These are phyloP conservation scores for Taphrina flavorubra DNA, from an alignment of 1,139 yeast species.

Conservation along the genomic window DNA sequence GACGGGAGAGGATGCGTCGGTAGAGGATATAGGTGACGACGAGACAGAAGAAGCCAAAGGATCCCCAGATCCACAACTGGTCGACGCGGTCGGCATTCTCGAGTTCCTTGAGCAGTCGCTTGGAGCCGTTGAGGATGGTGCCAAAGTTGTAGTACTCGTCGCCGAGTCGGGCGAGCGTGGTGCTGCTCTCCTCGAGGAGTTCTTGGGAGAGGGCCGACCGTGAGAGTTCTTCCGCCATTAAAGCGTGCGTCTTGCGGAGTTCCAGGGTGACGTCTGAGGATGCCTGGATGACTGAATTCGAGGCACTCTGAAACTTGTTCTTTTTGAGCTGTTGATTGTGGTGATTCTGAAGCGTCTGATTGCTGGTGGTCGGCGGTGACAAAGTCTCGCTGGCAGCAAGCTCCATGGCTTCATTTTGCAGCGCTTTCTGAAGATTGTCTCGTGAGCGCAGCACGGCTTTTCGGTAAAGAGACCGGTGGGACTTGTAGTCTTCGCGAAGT, in stretches of 20 bases:
- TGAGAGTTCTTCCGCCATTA: constrained; percentile 49
- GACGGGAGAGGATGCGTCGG: constrained; percentile 29
- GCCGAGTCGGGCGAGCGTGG: constrained; percentile 59
- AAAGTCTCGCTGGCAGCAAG: constrained; percentile 4
- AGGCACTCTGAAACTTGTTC: constrained; percentile 15
- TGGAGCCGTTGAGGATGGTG: constrained; percentile 61
- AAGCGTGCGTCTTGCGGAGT: constrained; percentile 38
- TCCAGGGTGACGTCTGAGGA: constrained; percentile 41
- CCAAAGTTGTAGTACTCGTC: constrained; percentile 62
- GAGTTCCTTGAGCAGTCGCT: constrained; percentile 63
- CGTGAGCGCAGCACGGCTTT: constrained; percentile 21
- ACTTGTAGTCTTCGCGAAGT: constrained; percentile 17
- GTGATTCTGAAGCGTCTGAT: not conserved
- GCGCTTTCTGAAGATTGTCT: constrained; percentile 19
- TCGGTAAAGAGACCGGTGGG: constrained; percentile 18
- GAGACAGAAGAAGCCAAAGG: constrained; percentile 57
- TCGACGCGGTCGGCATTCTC: constrained; percentile 71
- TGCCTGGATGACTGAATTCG: constrained; percentile 29
- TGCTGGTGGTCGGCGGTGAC: not conserved
- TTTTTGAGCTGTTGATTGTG: not conserved
- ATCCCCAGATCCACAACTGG: constrained; percentile 62
- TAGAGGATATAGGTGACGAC: constrained; percentile 31
- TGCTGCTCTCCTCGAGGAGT: constrained; percentile 65
- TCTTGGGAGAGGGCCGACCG: constrained; percentile 69
- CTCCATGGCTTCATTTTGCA: not conserved